Percentiles rank a stretch among this genome's conserved stretches.
phyloP scores from a whole-genome alignment of 2,329 filamentous ascomycete species.

The Fusarium aywerte region DNA sequence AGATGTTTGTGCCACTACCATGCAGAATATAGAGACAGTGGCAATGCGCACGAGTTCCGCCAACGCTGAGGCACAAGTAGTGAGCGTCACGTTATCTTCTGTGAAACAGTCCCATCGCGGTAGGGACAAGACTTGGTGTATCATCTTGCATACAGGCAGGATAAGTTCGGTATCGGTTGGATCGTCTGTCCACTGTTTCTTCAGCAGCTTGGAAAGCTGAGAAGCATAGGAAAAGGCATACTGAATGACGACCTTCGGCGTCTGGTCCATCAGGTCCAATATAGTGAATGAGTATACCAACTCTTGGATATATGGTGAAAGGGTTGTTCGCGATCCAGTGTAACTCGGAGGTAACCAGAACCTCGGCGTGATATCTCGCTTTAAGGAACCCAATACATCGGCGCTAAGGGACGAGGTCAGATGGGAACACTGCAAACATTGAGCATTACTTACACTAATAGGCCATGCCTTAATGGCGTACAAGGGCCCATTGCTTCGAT shows the following conservation, averaged over 20 bases:
- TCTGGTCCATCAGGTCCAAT: background rate
- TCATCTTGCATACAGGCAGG: conserved; percentile 20
- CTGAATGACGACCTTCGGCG: background rate
- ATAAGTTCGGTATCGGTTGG: conserved; percentile 17
- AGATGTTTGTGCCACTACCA: conserved; percentile 28
- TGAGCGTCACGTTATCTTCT: fast-evolving
- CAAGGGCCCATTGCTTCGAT: conserved; percentile 17
- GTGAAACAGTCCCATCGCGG: background rate
- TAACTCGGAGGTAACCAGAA: conserved; percentile 1
- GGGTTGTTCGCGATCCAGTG: too few species aligned
- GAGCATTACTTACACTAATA: conserved; percentile 25
- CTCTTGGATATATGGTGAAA: background rate
- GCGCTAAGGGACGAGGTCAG: background rate
- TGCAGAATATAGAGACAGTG: conserved; percentile 4
- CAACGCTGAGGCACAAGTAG: background rate
- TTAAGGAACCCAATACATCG: conserved; percentile 34
- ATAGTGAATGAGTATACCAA: background rate
- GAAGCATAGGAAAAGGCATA: background rate
- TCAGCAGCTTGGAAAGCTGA: conserved; percentile 14
- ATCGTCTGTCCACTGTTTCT: background rate
- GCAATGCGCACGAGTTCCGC: conserved; percentile 33
- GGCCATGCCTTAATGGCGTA: conserved; percentile 21
- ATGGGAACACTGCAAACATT: too few species aligned
- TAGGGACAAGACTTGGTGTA: conserved; percentile 25
- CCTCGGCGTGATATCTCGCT: conserved; percentile 22